A percentile compares a stretch with the other conserved stretches of the same genome.
phyloP scores from a whole-genome alignment of 176 grass and related monocot species.

The Ensete ventricosum region DNA sequence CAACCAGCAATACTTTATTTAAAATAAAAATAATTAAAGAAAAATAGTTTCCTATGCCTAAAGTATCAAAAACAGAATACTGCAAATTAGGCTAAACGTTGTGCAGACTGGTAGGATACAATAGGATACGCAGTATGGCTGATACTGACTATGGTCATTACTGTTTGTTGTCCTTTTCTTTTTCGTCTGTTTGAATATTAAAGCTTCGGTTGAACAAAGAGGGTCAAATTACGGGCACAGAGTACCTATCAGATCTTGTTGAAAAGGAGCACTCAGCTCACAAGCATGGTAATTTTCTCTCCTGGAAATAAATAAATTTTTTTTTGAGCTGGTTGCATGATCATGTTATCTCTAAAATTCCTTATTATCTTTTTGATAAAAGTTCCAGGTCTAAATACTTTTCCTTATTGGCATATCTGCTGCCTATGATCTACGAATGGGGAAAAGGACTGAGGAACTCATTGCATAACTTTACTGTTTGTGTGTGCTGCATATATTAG shows the following conservation, averaged over 20 bases:
- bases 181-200: constrained; percentile 28
- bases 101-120: too few species aligned
- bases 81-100: too few species aligned
- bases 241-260: constrained; percentile 92
- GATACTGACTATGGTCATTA: not conserved
- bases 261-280: constrained; percentile 73
- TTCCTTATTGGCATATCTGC: too few species aligned
- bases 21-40: too few species aligned
- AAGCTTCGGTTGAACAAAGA: constrained; percentile 74
- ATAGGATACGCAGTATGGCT: too few species aligned
- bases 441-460: not conserved
- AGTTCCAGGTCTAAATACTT: too few species aligned
- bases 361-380: too few species aligned
- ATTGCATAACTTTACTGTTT: not conserved
- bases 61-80: too few species aligned
- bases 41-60: too few species aligned
- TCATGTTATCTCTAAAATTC: too few species aligned
- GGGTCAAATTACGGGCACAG: constrained; percentile 69
- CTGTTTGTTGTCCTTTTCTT: not conserved
- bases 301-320: not conserved
- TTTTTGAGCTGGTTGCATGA: constrained; percentile 1
- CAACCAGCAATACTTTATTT: too few species aligned
- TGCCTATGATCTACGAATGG: too few species aligned
- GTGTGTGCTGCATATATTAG: not conserved
- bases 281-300: constrained; percentile 57